These are phyloP conservation scores for Aspergillus felis DNA, from an alignment of 2,329 filamentous ascomycete species.

Conservation along the genomic window DNA sequence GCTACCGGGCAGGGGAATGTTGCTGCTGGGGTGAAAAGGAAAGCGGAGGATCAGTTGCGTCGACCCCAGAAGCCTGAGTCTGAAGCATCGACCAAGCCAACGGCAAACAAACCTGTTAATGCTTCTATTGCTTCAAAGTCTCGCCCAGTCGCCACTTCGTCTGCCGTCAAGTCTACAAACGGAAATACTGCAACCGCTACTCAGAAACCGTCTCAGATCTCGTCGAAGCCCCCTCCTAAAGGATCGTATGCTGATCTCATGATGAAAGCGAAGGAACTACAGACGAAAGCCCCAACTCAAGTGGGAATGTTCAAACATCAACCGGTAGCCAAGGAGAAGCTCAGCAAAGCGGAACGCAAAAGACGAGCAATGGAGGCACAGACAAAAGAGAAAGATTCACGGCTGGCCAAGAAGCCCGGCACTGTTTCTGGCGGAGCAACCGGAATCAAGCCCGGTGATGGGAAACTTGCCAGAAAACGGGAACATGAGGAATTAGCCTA, in stretches of 20 bases:
- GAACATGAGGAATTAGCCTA: conserved; percentile 32
- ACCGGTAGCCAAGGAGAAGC: conserved; percentile 48
- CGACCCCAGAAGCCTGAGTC: conserved; percentile 24
- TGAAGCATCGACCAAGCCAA: conserved; percentile 16
- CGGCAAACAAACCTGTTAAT: conserved; percentile 14
- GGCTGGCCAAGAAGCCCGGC: conserved; percentile 25
- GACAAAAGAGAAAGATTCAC: conserved; percentile 37
- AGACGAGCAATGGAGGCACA: conserved; percentile 40
- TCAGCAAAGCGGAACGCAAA: conserved; percentile 54
- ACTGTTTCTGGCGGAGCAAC: conserved; percentile 14
- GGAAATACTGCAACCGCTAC: conserved; percentile 15
- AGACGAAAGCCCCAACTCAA: conserved; percentile 42
- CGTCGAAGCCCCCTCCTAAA: conserved; percentile 49
- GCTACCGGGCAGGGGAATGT: conserved; percentile 15
- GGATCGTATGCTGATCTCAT: conserved; percentile 59
- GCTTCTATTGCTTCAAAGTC: conserved; percentile 18
- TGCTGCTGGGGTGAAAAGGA: conserved; percentile 36
- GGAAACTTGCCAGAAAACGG: conserved; percentile 26
- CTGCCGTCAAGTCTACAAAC: conserved; percentile 16
- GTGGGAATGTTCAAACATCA: conserved; percentile 57
- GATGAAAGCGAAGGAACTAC: conserved; percentile 54
- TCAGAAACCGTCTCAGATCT: conserved; percentile 17
- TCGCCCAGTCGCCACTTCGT: conserved; percentile 11
- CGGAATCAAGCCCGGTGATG: conserved; percentile 17
- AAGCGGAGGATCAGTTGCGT: conserved; percentile 39